Evolutionary conservation across 2,329 filamentous ascomycete species (phyloP), one percentile per base, ranked within the genome.

Genomic region (Neurospora crassa): DNA sequence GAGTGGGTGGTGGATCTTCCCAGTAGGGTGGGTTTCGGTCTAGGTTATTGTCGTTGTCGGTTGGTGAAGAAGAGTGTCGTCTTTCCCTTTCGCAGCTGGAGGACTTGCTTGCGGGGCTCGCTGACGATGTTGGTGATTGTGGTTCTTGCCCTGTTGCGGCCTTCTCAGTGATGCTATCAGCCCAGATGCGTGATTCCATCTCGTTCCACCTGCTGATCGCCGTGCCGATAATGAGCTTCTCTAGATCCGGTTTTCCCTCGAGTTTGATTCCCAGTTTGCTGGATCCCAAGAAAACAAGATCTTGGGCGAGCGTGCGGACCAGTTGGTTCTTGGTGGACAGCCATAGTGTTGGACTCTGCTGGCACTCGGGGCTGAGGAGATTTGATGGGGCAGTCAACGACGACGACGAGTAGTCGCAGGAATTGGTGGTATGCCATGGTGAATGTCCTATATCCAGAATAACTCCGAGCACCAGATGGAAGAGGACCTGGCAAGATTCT

Each of bases 251-350:
- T 10, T 77, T 76, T 11, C 53, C 53, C n/a, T 78, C 78, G 2
- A 79, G 73, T 71, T 76, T 77, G 71, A 79, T 78, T 5, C 77
- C 77, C 11, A 79, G 70, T 45, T 75, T 76, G 16, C 8, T n/a
- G 1, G 76, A 77, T 1, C 76, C 78, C 10, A 79, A 69, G 41
- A 77, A 79, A 10, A 79, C 77, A 29, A 79, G 69, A 59, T 79
- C 76, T 63, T 79, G 77, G 3, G 77, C 78, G 8, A 79, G 74
- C 77, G 77, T 79, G 74, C 79, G 78, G 24, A 77, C 76, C 42
- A 79, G 73, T 67, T 79, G 78, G 68, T 79, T 78, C 71, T 78
- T 78, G 76, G 79, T 79, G 40, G 77, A 75, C 20, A 79, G 68
- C 78, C 78, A 79, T 34, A 79, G 74, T 5, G 78, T 79, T 43